Conservation (phyloP, 495 filamentous ascomycete species). For the Neurospora sp. region DNA sequence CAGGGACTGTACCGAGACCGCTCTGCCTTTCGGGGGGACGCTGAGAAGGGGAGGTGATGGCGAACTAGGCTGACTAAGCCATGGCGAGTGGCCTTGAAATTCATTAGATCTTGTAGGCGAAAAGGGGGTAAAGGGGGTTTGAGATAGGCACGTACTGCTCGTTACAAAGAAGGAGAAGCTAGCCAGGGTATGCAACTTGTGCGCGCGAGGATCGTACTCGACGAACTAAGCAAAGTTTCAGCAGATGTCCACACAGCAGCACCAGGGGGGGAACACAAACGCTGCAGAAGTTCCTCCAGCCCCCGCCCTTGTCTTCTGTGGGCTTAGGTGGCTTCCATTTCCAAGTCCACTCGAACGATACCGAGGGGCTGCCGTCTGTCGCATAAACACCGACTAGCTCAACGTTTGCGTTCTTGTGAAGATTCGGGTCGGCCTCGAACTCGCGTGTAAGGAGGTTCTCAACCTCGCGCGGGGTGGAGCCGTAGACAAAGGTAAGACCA, state of each 20-base stretch:
- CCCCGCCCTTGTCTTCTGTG: slow-evolving; percentile 74
- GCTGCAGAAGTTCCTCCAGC: slow-evolving; percentile 92
- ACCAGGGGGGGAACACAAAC: slow-evolving; percentile 30
- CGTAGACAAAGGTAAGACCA: slow-evolving; percentile 86
- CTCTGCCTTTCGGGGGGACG: slow-evolving; percentile 65
- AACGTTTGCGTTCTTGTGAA: slow-evolving; percentile 95
- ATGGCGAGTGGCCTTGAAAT: slow-evolving; percentile 22
- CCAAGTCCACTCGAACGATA: slow-evolving; percentile 94
- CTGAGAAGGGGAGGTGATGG: slow-evolving; percentile 59
- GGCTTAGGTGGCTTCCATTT: slow-evolving; percentile 87
- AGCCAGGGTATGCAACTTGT: slow-evolving; percentile 77
- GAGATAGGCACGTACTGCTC: slow-evolving; percentile 38
- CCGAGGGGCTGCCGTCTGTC: slow-evolving; percentile 68
- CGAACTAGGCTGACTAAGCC: slow-evolving; percentile 37
- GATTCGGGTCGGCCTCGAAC: slow-evolving; percentile 92
- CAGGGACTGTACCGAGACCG: slow-evolving; percentile 72
- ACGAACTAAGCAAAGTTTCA: slow-evolving; percentile 52
- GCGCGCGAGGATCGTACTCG: slow-evolving; percentile 90
- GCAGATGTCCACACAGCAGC: slow-evolving; percentile 1
- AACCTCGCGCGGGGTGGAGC: slow-evolving; percentile 71
- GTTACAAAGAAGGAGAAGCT: slow-evolving; percentile 93
- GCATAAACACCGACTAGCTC: slow-evolving; percentile 81
- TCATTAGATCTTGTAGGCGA: not conserved
- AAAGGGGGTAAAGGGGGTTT: not conserved
- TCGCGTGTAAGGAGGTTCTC: slow-evolving; percentile 90